A percentile compares a stretch with the other conserved stretches of the same genome.
Evolutionary conservation across 495 filamentous ascomycete genomes (phyloP).

Genomic region (Melanomma pulvis-pyrius): DNA sequence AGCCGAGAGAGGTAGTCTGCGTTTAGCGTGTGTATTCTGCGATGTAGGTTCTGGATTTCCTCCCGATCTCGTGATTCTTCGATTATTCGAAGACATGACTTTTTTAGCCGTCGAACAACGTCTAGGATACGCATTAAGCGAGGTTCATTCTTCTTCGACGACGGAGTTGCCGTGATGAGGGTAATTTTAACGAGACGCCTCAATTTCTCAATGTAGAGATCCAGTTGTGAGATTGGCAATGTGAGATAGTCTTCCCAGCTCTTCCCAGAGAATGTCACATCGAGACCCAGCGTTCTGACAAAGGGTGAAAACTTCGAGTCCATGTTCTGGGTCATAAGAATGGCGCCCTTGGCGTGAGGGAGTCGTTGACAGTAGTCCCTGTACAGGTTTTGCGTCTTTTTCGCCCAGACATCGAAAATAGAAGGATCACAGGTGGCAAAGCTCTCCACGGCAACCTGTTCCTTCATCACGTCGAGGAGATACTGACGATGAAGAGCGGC

Average conservation of each 20-base stretch:
- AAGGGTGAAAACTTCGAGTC: constrained; percentile 16
- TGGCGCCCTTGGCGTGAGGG: constrained; percentile 13
- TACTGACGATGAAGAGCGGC: constrained; percentile 7
- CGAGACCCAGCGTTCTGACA: constrained; percentile 5
- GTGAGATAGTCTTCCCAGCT: constrained; percentile 22
- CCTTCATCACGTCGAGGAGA: constrained; percentile 4
- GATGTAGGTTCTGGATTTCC: constrained; percentile 20
- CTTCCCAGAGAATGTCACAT: constrained; percentile 3
- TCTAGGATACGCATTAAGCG: constrained; percentile 3
- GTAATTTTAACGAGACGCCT: background rate
- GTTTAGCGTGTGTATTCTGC: constrained; percentile 18
- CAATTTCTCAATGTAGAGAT: constrained; percentile 16
- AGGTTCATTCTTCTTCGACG: background rate
- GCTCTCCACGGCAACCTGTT: background rate
- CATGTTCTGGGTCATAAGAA: constrained; percentile 11
- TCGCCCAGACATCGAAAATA: constrained; percentile 17
- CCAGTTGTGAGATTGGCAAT: constrained; percentile 15
- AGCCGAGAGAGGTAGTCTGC: constrained; percentile 3
- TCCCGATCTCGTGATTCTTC: constrained; percentile 7
- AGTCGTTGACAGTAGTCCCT: constrained; percentile 12
- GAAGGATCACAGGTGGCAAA: constrained; percentile 10
- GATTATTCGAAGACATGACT: background rate
- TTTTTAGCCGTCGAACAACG: constrained; percentile 1
- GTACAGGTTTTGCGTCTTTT: constrained; percentile 9
- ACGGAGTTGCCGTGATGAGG: background rate